Evolutionary conservation across 2,329 filamentous ascomycete genomes (phyloP), one percentile per base, ranked within the genome.

Genomic region (Pleoardoris graminearum): DNA sequence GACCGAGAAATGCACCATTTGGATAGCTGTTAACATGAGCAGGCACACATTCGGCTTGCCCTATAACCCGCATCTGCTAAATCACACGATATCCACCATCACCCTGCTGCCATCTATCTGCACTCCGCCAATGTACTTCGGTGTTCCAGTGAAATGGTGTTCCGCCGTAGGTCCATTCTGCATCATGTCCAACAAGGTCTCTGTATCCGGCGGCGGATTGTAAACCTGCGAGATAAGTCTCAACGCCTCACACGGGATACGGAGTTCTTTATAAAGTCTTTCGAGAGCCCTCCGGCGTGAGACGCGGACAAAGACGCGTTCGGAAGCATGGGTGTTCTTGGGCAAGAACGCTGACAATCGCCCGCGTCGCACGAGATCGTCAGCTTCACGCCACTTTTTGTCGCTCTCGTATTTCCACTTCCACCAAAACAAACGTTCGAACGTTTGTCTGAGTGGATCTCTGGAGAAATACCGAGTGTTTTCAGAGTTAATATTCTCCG

Each of bases 21-120:
- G n/a, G n/a, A n/a, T n/a, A n/a, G n/a, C n/a, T n/a, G n/a, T n/a
- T n/a, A n/a, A n/a, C n/a, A n/a, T n/a, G n/a, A n/a, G n/a, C n/a
- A n/a, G n/a, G n/a, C n/a, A n/a, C n/a, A n/a, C n/a, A n/a, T n/a
- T n/a, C n/a, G n/a, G n/a, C n/a, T n/a, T n/a, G n/a, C n/a, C n/a
- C n/a, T n/a, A n/a, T n/a, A n/a, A n/a, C n/a, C n/a, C n/a, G n/a
- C n/a, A n/a, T n/a, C n/a, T n/a, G n/a, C n/a, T n/a, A n/a, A n/a
- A n/a, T 39, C 22, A 50, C 8, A 50, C 19, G n/a, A 45, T 50
- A 10, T 17, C 11, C 5, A 50, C 32, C 23, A 17, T 25, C 14
- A n/a, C 29, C n/a, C 23, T 39, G 22, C 41, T 51, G 4, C 49
- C 41, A 38, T 51, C 49, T n/a, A 51, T 36, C 30, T 23, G 46